These are phyloP conservation scores for Apiospora marii DNA, from an alignment of 2,329 filamentous ascomycete species.

Conservation along the genomic window DNA sequence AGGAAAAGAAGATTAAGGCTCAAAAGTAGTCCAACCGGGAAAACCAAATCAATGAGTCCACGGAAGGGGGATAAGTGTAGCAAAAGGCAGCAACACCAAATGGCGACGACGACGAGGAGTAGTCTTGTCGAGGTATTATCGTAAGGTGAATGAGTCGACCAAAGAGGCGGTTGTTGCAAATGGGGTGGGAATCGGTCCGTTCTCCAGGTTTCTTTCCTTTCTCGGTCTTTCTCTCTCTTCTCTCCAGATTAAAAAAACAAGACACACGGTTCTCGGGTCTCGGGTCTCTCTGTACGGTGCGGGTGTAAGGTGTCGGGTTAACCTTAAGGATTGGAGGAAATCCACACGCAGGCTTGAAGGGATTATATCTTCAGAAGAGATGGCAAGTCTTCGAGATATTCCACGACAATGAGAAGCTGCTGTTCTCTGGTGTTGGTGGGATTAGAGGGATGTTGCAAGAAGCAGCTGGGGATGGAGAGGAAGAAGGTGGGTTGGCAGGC, in stretches of 20 bases:
- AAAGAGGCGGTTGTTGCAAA: not conserved
- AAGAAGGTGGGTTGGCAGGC: constrained; percentile 20
- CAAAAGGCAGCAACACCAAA: not conserved
- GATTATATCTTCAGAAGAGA: not conserved
- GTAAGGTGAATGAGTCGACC: not conserved
- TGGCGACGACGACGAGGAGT: not conserved
- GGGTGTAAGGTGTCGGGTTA: not conserved
- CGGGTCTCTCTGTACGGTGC: not conserved
- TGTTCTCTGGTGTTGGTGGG: constrained; percentile 16
- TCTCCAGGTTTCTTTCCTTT: constrained; percentile 1
- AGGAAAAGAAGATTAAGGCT: not conserved
- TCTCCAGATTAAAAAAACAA: not conserved
- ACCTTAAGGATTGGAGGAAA: not conserved
- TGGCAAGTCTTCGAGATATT: constrained; percentile 1
- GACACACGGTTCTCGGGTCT: not conserved
- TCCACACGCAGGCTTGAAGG: constrained; percentile 9
- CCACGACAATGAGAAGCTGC: not conserved
- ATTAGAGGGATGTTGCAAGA: constrained; percentile 17
- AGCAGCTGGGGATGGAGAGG: not conserved
- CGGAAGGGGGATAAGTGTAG: not conserved
- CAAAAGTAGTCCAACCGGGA: constrained; percentile 23
- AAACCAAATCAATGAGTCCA: constrained; percentile 26
- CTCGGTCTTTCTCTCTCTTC: not conserved
- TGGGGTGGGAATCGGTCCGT: constrained; percentile 10
- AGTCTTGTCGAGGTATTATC: not conserved